Percentiles rank a stretch among this genome's conserved stretches.
These are phyloP conservation scores for Phialophora tarda DNA, from an alignment of 2,329 filamentous ascomycete species.

Conservation along the genomic window DNA sequence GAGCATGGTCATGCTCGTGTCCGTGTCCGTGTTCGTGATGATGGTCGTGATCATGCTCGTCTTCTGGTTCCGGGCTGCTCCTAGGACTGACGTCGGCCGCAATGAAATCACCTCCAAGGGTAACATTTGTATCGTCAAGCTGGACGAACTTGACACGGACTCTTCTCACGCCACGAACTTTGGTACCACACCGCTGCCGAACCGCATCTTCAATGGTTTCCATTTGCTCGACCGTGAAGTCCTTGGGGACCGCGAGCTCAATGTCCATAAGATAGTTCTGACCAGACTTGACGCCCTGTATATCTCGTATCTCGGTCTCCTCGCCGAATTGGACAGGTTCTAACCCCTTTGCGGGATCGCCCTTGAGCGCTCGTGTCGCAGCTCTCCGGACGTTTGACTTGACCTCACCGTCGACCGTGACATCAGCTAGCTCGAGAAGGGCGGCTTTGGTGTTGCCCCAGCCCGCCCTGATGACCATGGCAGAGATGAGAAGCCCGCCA, in stretches of 20 bases:
- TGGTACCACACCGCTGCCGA: conserved; percentile 72
- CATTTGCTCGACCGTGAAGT: conserved; percentile 75
- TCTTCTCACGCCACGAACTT: conserved; percentile 81
- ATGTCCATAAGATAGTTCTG: conserved; percentile 95
- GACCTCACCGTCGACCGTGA: conserved; percentile 83
- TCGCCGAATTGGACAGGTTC: conserved; percentile 57
- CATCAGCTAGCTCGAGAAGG: conserved; percentile 88
- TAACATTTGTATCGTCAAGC: conserved; percentile 62
- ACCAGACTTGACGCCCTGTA: conserved; percentile 91
- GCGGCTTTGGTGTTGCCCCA: conserved; percentile 82
- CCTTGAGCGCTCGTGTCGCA: conserved; percentile 63
- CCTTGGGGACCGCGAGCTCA: conserved; percentile 77
- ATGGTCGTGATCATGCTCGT: conserved; percentile 54
- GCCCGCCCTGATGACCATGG: conserved; percentile 91
- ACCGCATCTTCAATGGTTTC: conserved; percentile 73
- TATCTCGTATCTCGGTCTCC: conserved; percentile 72
- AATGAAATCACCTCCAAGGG: conserved; percentile 81
- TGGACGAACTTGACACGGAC: conserved; percentile 84
- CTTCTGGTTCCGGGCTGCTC: conserved; percentile 66
- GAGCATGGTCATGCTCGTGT: conserved; percentile 26
- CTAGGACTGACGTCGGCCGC: conserved; percentile 64
- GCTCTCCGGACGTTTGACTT: conserved; percentile 73
- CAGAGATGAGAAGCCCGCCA: conserved; percentile 86
- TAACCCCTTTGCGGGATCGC: conserved; percentile 40
- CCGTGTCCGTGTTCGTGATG: conserved; percentile 40